A percentile compares a stretch with the other conserved stretches of the same genome.
Conservation (phyloP, 805 yeast genomes). For the Jamesozyma piceae region DNA sequence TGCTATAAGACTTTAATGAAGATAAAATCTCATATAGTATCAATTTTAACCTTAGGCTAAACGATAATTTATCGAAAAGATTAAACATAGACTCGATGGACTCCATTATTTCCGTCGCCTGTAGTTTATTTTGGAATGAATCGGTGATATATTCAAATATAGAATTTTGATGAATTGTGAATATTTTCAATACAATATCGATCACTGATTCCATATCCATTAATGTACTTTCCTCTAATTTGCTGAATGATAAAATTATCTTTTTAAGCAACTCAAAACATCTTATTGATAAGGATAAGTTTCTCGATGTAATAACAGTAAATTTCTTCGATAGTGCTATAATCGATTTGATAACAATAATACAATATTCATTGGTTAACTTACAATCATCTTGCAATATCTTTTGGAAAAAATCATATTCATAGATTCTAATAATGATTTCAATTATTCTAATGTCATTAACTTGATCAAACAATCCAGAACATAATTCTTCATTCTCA, state of each 20-base stretch:
- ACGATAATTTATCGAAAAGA: slow-evolving; percentile 21
- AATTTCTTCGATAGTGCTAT: slow-evolving; percentile 18
- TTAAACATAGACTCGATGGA: slow-evolving; percentile 14
- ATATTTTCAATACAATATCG: slow-evolving; percentile 20
- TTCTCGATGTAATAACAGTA: slow-evolving; percentile 5
- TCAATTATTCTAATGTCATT: slow-evolving; percentile 8
- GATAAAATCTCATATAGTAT: slow-evolving; percentile 26
- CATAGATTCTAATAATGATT: slow-evolving; percentile 15
- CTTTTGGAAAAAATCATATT: slow-evolving; percentile 19
- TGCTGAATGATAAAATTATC: slow-evolving; percentile 10
- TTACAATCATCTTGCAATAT: slow-evolving; percentile 3
- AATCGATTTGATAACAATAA: slow-evolving; percentile 17
- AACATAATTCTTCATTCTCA: slow-evolving; percentile 19
- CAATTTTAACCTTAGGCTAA: slow-evolving; percentile 23
- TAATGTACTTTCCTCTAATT: slow-evolving; percentile 8
- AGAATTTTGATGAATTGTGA: slow-evolving; percentile 24
- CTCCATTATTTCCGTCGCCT: slow-evolving; percentile 1
- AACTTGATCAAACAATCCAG: slow-evolving; percentile 21
- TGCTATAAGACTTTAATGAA: slow-evolving; percentile 24
- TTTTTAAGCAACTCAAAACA: slow-evolving; percentile 10
- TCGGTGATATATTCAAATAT: slow-evolving; percentile 16
- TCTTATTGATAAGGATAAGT: background rate
- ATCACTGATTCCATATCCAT: slow-evolving; percentile 8
- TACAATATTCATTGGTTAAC: slow-evolving; percentile 8
- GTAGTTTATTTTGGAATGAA: background rate